A percentile compares a stretch with the other conserved stretches of the same genome.
phyloP scores from a whole-genome alignment of 257 asterid genomes.

The Linaria vulgaris region DNA sequence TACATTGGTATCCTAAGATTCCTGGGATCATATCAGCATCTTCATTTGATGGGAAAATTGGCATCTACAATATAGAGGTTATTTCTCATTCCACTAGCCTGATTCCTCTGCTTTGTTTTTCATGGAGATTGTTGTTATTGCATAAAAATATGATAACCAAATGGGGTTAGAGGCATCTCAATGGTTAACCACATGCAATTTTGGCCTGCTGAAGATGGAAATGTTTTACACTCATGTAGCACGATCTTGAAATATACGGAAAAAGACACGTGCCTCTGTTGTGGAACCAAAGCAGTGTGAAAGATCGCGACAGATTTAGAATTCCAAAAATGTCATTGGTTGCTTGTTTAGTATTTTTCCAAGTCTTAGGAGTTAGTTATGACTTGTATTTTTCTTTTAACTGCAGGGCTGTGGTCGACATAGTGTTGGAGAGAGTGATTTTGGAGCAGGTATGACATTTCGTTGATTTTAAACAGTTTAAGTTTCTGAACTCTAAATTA shows the following conservation, averaged over 20 bases:
- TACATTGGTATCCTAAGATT: conserved; percentile 67
- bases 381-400: not conserved
- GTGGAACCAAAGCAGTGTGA: not conserved
- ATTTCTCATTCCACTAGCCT: conserved; percentile 4
- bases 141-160: not conserved
- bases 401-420: conserved; percentile 57
- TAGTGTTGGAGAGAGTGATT: conserved; percentile 41
- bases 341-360: not conserved
- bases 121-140: not conserved
- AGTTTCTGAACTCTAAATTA: not conserved
- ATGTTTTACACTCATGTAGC: conserved; percentile 5
- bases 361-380: not conserved
- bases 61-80: conserved; percentile 67
- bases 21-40: conserved; percentile 73
- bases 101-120: not conserved
- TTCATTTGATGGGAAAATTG: conserved; percentile 71
- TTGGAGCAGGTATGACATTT: conserved; percentile 43
- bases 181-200: not conserved
- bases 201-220: conserved; percentile 3
- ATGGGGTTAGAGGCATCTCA: conserved; percentile 5
- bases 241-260: not conserved
- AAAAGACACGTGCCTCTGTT: conserved; percentile 5
- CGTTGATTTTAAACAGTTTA: conserved; percentile 1
- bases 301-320: not conserved
- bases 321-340: not conserved